Base-by-base conservation (phyloP, 2,329 filamentous ascomycete species). In the Aureobasidium subglaciale region DNA sequence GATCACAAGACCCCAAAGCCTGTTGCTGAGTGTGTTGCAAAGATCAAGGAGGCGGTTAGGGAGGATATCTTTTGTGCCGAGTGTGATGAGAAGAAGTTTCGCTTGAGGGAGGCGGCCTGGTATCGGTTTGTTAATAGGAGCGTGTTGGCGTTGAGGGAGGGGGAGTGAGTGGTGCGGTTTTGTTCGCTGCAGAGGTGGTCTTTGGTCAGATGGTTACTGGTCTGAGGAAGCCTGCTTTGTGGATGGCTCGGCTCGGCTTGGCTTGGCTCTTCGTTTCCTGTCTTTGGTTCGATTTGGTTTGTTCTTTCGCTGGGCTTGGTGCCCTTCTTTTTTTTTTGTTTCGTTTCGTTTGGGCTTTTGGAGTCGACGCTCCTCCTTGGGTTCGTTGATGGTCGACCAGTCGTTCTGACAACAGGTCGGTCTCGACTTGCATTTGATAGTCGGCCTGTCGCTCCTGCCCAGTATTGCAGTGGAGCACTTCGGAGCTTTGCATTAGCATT, bases 121-220 rank as follows among this genome's bases (percentile, higher is more conserved):
- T 54, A 54, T 43, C 50, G 50, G 6, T 54, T 43, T 35, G 50
- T 43, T 15, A 54, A 42, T 16, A 18, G 50, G 8, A 43, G 38
- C 11, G 50, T 54, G 25, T 27, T 54, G 50, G 50, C 50, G 8
- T 29, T 50, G 46, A 50, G 24, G 30, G 46, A 50, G 46, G 46
- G 29, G 22, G 35, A 20, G 30, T 15, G 10, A 20, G 27, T 11
- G n/a, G 8, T 18, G 15, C 3, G 24, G 6, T 22, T 11, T 16
- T 15, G 4, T 25, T 43, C 2, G n/a, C 5, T 15, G n/a, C 24
- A 25, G 1, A n/a, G 8, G 24, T 5, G 1, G 4, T 11, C 18
- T 6, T 3, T 11, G 9, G 3, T 18, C 20, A 11, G 0, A 29
- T 8, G 3, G 15, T 43, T 15, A 8, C 9, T 29, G 9, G 13